These are phyloP conservation scores for Pythium volutum DNA, from an alignment of 352 stramenopile species.

Conservation along the genomic window DNA sequence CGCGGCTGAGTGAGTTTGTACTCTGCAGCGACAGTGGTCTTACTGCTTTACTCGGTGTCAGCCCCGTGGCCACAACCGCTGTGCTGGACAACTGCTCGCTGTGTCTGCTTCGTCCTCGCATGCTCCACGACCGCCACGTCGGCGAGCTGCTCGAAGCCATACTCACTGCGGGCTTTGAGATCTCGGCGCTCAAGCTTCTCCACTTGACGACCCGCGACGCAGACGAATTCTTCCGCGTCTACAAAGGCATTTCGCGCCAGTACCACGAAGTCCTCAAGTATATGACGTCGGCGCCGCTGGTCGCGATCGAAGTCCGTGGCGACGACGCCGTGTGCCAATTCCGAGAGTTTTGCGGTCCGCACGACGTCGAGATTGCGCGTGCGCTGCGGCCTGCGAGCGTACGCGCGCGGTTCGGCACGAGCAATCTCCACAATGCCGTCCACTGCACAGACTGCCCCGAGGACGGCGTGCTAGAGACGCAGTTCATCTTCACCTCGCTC, in stretches of 20 bases:
- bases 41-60: constrained; percentile 3
- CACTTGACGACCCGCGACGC: constrained; percentile 74
- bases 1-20: constrained; percentile 19
- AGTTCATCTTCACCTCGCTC: constrained; percentile 85
- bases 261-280: constrained; percentile 90
- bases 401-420: constrained; percentile 84
- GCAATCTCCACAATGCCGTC: constrained; percentile 85
- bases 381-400: constrained; percentile 81
- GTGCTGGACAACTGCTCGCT: constrained; percentile 66
- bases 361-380: constrained; percentile 89
- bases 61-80: constrained; percentile 39
- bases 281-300: constrained; percentile 81
- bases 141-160: constrained; percentile 85
- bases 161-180: constrained; percentile 73
- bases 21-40: constrained; percentile 27
- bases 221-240: constrained; percentile 91
- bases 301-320: constrained; percentile 89
- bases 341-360: constrained; percentile 82
- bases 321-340: constrained; percentile 80
- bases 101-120: constrained; percentile 54
- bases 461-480: constrained; percentile 87
- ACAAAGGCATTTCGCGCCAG: constrained; percentile 67
- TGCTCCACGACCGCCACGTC: constrained; percentile 53
- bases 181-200: constrained; percentile 88
- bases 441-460: constrained; percentile 92